Evolutionary conservation across 225 moss, liverwort and hornwort genomes (phyloP).

Genomic region (Physcomitrium patens): DNA sequence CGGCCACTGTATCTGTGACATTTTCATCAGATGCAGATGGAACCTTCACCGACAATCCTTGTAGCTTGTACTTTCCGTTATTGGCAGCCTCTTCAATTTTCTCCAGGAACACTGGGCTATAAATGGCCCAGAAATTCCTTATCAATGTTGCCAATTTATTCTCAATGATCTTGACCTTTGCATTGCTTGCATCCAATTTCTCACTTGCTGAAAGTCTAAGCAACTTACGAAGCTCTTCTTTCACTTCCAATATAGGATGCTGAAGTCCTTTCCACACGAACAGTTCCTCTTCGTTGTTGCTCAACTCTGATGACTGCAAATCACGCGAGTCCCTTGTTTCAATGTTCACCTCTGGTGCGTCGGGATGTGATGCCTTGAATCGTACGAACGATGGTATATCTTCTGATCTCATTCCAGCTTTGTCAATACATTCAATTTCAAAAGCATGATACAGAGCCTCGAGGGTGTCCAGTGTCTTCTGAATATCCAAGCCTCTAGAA

Average conservation of each 20-base stretch:
- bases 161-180: constrained; percentile 17
- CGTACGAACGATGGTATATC: constrained; percentile 18
- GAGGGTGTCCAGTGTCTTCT: constrained; percentile 17
- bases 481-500: constrained; percentile 28
- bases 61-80: constrained; percentile 33
- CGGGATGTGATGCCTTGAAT: constrained; percentile 20
- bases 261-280: constrained; percentile 30
- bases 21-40: constrained; percentile 8
- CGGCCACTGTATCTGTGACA: constrained; percentile 4
- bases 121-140: constrained; percentile 30
- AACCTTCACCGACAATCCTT: constrained; percentile 22
- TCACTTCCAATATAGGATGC: constrained; percentile 36
- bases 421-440: not conserved
- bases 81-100: constrained; percentile 35
- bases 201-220: constrained; percentile 4
- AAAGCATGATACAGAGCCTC: constrained; percentile 35
- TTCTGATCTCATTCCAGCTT: constrained; percentile 23
- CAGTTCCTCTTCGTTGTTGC: constrained; percentile 7
- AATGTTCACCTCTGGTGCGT: constrained; percentile 9
- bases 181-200: constrained; percentile 12
- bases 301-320: not conserved
- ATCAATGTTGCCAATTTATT: constrained; percentile 31
- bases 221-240: constrained; percentile 30
- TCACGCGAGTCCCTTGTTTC: not conserved
- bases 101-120: constrained; percentile 48